Base-by-base conservation (phyloP, 306 rosid species). In the Quercus berberidifolia region DNA sequence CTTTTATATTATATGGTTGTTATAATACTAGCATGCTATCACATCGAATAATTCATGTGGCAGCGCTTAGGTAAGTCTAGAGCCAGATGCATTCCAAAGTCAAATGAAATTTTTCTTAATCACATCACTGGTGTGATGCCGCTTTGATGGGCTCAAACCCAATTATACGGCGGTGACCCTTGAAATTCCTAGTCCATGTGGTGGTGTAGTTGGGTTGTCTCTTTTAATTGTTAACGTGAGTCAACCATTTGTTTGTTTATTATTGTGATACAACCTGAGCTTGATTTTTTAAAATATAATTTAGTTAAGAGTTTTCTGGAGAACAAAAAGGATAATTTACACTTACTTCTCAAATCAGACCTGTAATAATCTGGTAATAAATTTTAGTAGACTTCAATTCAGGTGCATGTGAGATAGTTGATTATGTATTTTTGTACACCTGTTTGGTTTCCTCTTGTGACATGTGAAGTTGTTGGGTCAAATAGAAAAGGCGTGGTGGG, bases 151-250 rank as follows among this genome's bases (percentile, higher is more conserved):
- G 64, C 81, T 76, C 67, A 25, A 73, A 64, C 84, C 55, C 80
- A 78, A 67, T 79, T 51, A 69, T 55, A 23, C 46, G 31, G 41
- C 14, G 71, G 5, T 35, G 31, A 78, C 68, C 64, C 76, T 59
- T 59, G 46, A 31, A 74, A 4, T 86, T 78, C 55, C 57, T 73
- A 77, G 62, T 79, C 17, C 52, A 43, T 74, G 55, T 74, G 68
- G 55, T 74, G 63, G 79, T 76, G 74, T 85, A 75, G 85, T 88
- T 84, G 78, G 80, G 73, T 31, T 79, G 83, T 85, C 88, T 74
- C 17, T 12, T 11, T 38, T 38, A 7, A 38, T 69, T 86, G 79
- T 85, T 77, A 10, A 64, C 63, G 78, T 64, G 69, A 78, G 88
- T 84, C 84, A 84, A 83, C 84, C 55, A 15, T 65, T 71, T 80